Percentiles rank a stretch among this genome's conserved stretches.
Evolutionary conservation across 2,329 filamentous ascomycete genomes (phyloP).

Genomic region (Aureobasidium sp.): DNA sequence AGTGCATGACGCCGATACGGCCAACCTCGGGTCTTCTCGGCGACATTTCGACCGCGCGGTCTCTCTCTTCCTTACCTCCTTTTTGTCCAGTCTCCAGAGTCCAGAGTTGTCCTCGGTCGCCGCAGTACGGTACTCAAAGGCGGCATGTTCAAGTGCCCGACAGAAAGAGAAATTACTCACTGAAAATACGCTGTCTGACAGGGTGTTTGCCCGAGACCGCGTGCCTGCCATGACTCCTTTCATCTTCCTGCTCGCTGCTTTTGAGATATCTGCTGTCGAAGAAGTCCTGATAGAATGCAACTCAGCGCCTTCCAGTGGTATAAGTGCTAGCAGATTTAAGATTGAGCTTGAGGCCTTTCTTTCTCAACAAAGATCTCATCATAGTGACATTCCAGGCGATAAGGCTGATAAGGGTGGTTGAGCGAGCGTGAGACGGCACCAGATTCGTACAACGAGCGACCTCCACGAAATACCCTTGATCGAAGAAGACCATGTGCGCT

Average conservation of each 20-base stretch:
- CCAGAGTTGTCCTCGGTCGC: background rate
- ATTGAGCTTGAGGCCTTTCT: background rate
- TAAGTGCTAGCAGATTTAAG: background rate
- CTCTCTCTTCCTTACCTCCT: background rate
- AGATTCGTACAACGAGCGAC: background rate
- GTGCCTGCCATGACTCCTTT: background rate
- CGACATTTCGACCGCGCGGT: background rate
- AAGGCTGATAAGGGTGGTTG: constrained; percentile 1
- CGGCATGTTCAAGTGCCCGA: background rate
- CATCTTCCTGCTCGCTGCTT: background rate
- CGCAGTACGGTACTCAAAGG: background rate
- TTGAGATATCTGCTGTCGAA: background rate
- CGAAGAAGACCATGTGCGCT: too few relatives aligned
- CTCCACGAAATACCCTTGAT: too few relatives aligned
- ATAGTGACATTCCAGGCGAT: background rate
- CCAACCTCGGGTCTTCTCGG: constrained; percentile 6
- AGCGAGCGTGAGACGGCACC: background rate
- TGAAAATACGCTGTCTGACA: constrained; percentile 8
- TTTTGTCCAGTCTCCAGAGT: background rate
- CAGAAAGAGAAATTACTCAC: background rate
- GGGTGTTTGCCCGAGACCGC: constrained; percentile 11
- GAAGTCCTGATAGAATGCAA: background rate
- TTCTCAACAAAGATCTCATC: constrained; percentile 7
- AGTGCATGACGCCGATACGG: background rate
- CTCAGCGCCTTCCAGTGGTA: background rate